phyloP scores from a whole-genome alignment of 805 yeast species.

The Lachancea lanzarotensis region DNA sequence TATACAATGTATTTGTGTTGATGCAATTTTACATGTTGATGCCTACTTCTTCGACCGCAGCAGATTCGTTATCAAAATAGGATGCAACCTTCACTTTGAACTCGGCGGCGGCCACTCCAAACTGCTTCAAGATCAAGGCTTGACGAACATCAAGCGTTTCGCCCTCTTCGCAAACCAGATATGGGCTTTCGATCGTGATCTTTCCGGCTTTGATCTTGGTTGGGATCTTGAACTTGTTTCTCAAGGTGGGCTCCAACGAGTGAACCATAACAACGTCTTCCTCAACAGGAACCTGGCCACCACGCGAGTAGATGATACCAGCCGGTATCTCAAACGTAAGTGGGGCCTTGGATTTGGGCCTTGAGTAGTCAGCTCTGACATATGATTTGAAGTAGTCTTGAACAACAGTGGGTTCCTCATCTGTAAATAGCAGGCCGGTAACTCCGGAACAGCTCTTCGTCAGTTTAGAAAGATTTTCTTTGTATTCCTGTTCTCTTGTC shows the following conservation, averaged over 20 bases:
- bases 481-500: conserved; percentile 82
- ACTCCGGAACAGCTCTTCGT: conserved; percentile 64
- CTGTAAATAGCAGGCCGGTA: conserved; percentile 81
- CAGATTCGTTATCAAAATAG: conserved; percentile 60
- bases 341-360: conserved; percentile 84
- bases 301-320: conserved; percentile 90
- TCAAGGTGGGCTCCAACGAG: conserved; percentile 86
- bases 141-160: conserved; percentile 81
- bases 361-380: conserved; percentile 72
- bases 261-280: conserved; percentile 97
- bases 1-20: conserved; percentile 4
- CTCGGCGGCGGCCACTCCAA: conserved; percentile 91
- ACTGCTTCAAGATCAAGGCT: conserved; percentile 85
- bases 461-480: conserved; percentile 71
- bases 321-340: conserved; percentile 78
- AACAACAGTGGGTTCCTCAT: conserved; percentile 87
- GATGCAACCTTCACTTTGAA: conserved; percentile 79
- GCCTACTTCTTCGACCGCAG: conserved; percentile 29
- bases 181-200: conserved; percentile 68
- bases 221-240: conserved; percentile 86
- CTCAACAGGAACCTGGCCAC: conserved; percentile 82
- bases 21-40: conserved; percentile 27
- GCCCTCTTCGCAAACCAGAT: conserved; percentile 72
- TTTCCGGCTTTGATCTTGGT: conserved; percentile 88
- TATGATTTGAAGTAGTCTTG: conserved; percentile 76